Conservation (phyloP, 2,329 filamentous ascomycete species). For the Scytalidium sp. region DNA sequence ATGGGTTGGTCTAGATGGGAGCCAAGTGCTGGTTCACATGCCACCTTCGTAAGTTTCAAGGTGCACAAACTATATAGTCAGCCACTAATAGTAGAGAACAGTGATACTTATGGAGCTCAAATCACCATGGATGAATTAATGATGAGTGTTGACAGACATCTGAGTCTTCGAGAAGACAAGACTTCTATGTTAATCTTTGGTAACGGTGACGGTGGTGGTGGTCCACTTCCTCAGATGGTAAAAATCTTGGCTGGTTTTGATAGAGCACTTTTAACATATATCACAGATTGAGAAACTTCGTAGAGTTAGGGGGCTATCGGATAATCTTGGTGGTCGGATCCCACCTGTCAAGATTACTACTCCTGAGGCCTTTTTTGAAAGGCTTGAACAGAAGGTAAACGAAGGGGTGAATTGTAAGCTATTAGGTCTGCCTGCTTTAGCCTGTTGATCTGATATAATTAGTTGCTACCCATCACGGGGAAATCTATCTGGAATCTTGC, state of each 20-base stretch:
- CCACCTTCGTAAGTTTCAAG: constrained; percentile 65
- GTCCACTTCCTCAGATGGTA: constrained; percentile 62
- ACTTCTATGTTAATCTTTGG: no score
- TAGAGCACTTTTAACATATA: no score
- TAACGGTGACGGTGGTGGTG: constrained; percentile 66
- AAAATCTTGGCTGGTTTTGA: no score
- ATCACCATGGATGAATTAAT: no score
- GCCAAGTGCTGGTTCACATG: constrained; percentile 69
- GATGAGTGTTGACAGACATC: no score
- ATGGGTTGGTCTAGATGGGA: constrained; percentile 67
- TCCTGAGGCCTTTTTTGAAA: constrained; percentile 65
- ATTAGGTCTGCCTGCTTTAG: no score
- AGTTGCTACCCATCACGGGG: constrained; percentile 69
- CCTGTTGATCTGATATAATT: no score
- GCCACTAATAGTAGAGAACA: no score
- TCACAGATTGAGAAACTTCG: constrained; percentile 68
- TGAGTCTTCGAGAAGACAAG: no score
- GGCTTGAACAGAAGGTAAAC: constrained; percentile 57
- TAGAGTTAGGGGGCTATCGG: constrained; percentile 60
- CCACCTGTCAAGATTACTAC: constrained; percentile 61
- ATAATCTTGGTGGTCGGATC: constrained; percentile 54
- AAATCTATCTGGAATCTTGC: constrained; percentile 68
- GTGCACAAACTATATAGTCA: constrained; percentile 59
- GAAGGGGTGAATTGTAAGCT: no score
- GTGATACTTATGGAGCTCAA: no score